phyloP scores from a whole-genome alignment of 106 monocot species.

The Xerophyta viscosa region DNA sequence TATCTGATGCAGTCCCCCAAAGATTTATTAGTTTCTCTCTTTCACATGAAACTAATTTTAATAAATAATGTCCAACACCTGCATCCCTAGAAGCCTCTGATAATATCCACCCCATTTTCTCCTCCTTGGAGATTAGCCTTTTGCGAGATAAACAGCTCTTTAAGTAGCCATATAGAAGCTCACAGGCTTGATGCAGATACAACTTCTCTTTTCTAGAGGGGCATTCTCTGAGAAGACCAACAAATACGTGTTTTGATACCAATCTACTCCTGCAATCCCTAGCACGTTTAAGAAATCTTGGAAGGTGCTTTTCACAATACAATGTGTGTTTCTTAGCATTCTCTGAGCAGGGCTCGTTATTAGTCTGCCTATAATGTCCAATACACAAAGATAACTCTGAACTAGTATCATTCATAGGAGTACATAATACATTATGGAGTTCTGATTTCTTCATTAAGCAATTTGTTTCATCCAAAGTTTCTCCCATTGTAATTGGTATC shows the following conservation, averaged over 20 bases:
- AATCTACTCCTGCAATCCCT: slow-evolving; percentile 56
- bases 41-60: slow-evolving; percentile 78
- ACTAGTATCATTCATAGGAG: slow-evolving; percentile 6
- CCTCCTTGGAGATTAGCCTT: slow-evolving; percentile 26
- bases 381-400: slow-evolving; percentile 43
- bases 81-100: slow-evolving; percentile 63
- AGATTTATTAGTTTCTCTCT: slow-evolving; percentile 56
- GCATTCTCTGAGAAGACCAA: slow-evolving; percentile 48
- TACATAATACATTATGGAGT: slow-evolving; percentile 23
- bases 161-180: slow-evolving; percentile 81
- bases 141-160: slow-evolving; percentile 51
- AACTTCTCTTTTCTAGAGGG: slow-evolving; percentile 53
- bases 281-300: slow-evolving; percentile 74
- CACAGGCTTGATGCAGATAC: slow-evolving; percentile 73
- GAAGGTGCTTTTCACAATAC: slow-evolving; percentile 84
- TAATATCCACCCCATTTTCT: slow-evolving; percentile 43
- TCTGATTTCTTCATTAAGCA: slow-evolving; percentile 42
- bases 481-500: slow-evolving; percentile 21
- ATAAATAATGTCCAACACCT: slow-evolving; percentile 60
- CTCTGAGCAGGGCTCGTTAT: slow-evolving; percentile 44
- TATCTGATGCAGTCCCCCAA: slow-evolving; percentile 46
- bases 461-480: slow-evolving; percentile 49
- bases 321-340: slow-evolving; percentile 53
- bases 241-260: slow-evolving; percentile 79
- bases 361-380: slow-evolving; percentile 35